Percentiles rank a stretch among this genome's conserved stretches.
phyloP scores from a whole-genome alignment of 78 protist species.

The Dictyostelium purpureum region DNA sequence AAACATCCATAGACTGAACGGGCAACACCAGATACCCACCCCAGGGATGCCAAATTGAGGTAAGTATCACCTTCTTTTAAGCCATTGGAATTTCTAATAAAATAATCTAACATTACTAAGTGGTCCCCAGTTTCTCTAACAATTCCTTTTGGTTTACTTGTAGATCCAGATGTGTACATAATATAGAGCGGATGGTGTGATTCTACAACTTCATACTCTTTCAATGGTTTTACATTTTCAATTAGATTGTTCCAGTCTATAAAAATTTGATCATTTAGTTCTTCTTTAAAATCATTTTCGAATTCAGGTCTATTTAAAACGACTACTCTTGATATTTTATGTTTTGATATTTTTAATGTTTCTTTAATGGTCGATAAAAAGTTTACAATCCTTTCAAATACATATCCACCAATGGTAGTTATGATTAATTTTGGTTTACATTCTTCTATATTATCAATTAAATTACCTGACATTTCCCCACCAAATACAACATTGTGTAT shows the following conservation, averaged over 20 bases:
- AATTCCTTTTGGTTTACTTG: conserved; percentile 83
- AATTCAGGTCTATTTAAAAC: not conserved
- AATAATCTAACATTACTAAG: conserved; percentile 31
- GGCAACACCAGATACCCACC: conserved; percentile 17
- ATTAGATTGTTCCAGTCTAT: conserved; percentile 40
- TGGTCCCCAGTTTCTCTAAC: conserved; percentile 68
- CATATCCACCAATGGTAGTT: conserved; percentile 40
- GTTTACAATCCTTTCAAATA: conserved; percentile 18
- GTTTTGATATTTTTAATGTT: conserved; percentile 35
- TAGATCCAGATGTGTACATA: conserved; percentile 94
- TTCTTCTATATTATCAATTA: conserved; percentile 83
- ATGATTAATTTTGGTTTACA: conserved; percentile 78
- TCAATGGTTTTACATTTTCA: not conserved
- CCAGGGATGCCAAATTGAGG: not conserved
- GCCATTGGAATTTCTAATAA: not conserved
- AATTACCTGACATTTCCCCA: conserved; percentile 82
- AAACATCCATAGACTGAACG: conserved; percentile 7
- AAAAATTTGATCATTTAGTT: not conserved
- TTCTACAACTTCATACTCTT: conserved; percentile 72
- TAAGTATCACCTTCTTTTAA: not conserved
- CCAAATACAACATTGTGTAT: conserved; percentile 93
- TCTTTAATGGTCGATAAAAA: conserved; percentile 28
- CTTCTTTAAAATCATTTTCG: not conserved
- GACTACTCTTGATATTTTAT: conserved; percentile 24
- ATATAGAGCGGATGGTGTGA: conserved; percentile 90